These are phyloP conservation scores for Amanita rimosa DNA, from an alignment of 768 basidiomycete species.

Conservation along the genomic window DNA sequence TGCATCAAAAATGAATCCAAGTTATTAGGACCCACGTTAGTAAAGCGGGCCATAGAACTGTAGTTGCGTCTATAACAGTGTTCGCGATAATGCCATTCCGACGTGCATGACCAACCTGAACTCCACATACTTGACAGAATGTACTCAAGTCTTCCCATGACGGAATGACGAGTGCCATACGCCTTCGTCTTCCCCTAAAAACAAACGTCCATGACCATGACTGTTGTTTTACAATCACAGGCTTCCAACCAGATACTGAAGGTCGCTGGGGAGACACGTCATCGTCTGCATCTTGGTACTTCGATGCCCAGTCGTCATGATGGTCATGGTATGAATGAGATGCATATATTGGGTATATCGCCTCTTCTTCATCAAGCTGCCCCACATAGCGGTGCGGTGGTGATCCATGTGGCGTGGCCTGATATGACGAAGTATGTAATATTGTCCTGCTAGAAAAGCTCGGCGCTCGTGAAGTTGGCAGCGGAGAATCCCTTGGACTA, in stretches of 20 bases:
- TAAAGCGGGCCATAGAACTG: slow-evolving; percentile 9
- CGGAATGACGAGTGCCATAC: slow-evolving; percentile 38
- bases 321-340: slow-evolving; percentile 17
- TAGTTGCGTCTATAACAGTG: slow-evolving; percentile 20
- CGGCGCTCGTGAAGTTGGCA: slow-evolving; percentile 6
- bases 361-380: slow-evolving; percentile 33
- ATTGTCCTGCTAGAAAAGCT: slow-evolving; percentile 6
- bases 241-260: slow-evolving; percentile 17
- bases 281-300: slow-evolving; percentile 13
- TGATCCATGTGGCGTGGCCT: slow-evolving; percentile 24
- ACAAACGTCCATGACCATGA: slow-evolving; percentile 43
- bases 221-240: slow-evolving; percentile 7
- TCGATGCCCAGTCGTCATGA: slow-evolving; percentile 25
- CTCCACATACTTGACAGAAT: slow-evolving; percentile 8
- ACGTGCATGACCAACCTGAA: slow-evolving; percentile 10
- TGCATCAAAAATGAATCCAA: slow-evolving; percentile 2
- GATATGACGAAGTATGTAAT: slow-evolving; percentile 12
- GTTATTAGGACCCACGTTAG: slow-evolving; percentile 8
- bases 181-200: slow-evolving; percentile 41
- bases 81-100: slow-evolving; percentile 21
- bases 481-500: slow-evolving; percentile 4
- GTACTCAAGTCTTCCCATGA: slow-evolving; percentile 14
- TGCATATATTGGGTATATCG: slow-evolving; percentile 37
- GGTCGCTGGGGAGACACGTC: slow-evolving; percentile 6
- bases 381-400: not conserved